Base-by-base conservation (phyloP, 768 basidiomycete genomes). In the Agrocybe praecox region DNA sequence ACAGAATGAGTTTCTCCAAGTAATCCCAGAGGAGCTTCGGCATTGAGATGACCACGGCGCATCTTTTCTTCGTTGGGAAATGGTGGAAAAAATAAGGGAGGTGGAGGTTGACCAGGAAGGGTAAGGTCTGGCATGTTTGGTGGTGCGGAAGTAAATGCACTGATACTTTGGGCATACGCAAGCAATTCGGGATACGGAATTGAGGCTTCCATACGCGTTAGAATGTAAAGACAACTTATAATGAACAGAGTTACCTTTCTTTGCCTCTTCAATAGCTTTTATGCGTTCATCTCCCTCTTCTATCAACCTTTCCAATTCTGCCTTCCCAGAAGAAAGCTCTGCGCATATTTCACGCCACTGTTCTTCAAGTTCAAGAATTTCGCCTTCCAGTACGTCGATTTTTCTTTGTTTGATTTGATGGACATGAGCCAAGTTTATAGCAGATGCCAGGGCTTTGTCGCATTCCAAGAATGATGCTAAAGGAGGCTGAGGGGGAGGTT, bases 11-110 rank as follows among this genome's bases (percentile, higher is more conserved):
- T 91, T 74, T 94, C 92, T 36, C 90, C 92, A 46, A 89, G 79
- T 44, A 84, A 71, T 6, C 88, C 92, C 55, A 93, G 78, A 0
- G 90, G 92, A 23, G 87, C 88, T 69, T 92, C 90, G 19, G 85
- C 86, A 65, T 89, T 92, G 70, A 93, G 82, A 55, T 82, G 81
- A 1, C 92, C 92, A 22, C 87, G 81, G 50, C 92, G 86, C 90
- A 94, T 92, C 72, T 92, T 94, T 69, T 93, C 92, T 73, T 93
- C 92, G 66, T 92, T 93, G 0, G 92, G 92, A 70, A 93, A 94
- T 11, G 93, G 93, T 34, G 92, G 92, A 74, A 93, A 92, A 79
- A 94, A 93, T 42, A 91, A 67, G 17, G 88, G 89, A 17, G 87
- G 86, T 0, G 89, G 88, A 11, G 86, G 86, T 62, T 89, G 90